Evolutionary conservation across 2,329 filamentous ascomycete species (phyloP), one percentile per base, ranked within the genome.

Genomic region (Epichloe gansuensis): DNA sequence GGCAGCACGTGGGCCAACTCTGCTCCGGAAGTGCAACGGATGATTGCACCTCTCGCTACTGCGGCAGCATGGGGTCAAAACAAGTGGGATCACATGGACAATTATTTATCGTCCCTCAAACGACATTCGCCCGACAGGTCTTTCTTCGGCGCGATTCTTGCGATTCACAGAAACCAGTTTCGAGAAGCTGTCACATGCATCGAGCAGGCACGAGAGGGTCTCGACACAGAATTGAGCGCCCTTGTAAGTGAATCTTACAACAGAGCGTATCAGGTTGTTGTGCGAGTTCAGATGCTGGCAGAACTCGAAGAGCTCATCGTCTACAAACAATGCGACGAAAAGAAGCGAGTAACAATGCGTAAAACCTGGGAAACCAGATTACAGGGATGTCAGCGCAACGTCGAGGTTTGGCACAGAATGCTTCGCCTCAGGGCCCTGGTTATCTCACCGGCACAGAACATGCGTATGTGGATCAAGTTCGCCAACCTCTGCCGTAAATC

Each of bases 381-480:
- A 31, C 88, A 93, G 65, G 93, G 93, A 13, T 96, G 93, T 60
- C 91, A 98, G 67, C 86, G 93, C 53, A 96, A 97, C 61, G 91
- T 96, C 21, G 93, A 99, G 63, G 89, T 97, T 3, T 99, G 93
- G 93, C 91, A 96, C 66, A 83, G 93, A 55, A 97, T 97, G 89
- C 82, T 99, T 52, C 93, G 95, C 65, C 83, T 98, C 35, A 83
- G 93, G 55, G 88, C 90, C 21, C 76, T 99, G 50, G 93, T 99
- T 54, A 91, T 97, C 56, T 85, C 85, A 0, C 91, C 94, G 0
- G 82, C 82, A 37, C 91, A 99, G 66, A 96, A 96, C 63, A 89
- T 95, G 75, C 88, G 95, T 62, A 98, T 98, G 90, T 96, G 91
- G 83, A 97, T 98, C 74, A 99, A 98, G 67, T 98, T 96, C 66